Evolutionary conservation across 805 yeast genomes (phyloP).

Genomic region (Metschnikowia kofuensis): DNA sequence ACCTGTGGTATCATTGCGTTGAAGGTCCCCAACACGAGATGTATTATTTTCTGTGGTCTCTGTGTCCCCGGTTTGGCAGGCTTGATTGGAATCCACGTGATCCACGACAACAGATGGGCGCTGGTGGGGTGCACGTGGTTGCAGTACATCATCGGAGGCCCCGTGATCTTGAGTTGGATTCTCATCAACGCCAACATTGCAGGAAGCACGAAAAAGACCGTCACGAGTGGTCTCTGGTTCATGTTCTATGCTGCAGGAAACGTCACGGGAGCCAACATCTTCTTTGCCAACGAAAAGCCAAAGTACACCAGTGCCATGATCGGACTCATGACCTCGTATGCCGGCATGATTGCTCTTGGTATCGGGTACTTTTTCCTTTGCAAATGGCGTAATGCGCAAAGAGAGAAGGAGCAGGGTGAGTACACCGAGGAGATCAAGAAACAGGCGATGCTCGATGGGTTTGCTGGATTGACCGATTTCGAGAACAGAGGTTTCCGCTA

Average conservation of each 20-base stretch:
- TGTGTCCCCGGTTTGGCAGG: slow-evolving; percentile 22
- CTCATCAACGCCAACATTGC: slow-evolving; percentile 45
- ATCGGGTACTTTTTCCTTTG: slow-evolving; percentile 8
- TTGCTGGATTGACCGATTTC: slow-evolving; percentile 15
- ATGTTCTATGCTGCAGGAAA: slow-evolving; percentile 67
- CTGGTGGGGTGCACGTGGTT: slow-evolving; percentile 13
- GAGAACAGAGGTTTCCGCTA: slow-evolving; percentile 11
- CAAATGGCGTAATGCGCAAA: slow-evolving; percentile 4
- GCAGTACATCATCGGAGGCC: slow-evolving; percentile 12
- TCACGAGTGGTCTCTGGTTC: slow-evolving; percentile 53
- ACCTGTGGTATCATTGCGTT: slow-evolving; percentile 20
- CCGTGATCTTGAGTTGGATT: slow-evolving; percentile 13
- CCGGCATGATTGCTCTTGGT: slow-evolving; percentile 22
- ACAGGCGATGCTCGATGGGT: slow-evolving; percentile 10
- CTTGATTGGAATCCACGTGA: slow-evolving; percentile 5
- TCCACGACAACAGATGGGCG: slow-evolving; percentile 13
- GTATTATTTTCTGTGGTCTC: slow-evolving; percentile 17
- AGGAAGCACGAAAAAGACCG: slow-evolving; percentile 71
- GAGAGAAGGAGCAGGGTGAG: slow-evolving; percentile 6
- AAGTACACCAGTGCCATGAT: slow-evolving; percentile 58
- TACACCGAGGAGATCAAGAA: slow-evolving; percentile 17
- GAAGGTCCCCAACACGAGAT: slow-evolving; percentile 17
- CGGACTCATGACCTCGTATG: slow-evolving; percentile 50
- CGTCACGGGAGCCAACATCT: slow-evolving; percentile 66
- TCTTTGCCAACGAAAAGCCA: slow-evolving; percentile 52